Evolutionary conservation across 495 filamentous ascomycete genomes (phyloP), one percentile per base, ranked within the genome.

Genomic region (Friedmanniomyces endolithicus): DNA sequence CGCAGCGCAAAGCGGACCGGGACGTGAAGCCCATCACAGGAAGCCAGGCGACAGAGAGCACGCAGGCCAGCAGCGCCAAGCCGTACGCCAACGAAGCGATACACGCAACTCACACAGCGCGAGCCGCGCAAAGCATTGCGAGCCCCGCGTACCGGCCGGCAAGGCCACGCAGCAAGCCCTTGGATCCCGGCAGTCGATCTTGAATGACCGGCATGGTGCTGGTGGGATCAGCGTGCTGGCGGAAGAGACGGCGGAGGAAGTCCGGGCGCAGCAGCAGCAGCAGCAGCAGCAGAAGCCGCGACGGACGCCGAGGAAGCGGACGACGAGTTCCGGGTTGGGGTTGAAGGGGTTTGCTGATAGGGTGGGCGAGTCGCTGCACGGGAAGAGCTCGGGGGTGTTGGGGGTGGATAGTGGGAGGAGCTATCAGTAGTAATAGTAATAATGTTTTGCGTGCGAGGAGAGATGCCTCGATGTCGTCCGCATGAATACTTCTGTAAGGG

Each of bases 281-380:
- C 37, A 39, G 17, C 56, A 19, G 27, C 51, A 62, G 37, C 19
- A 27, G 41, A 52, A 50, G 31, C 60, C 53, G 27, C 41, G 57
- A 31, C 45, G 64, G 35, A 70, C 50, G 48, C 54, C 64, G 16
- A 33, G 67, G 53, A 72, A 70, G 55, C 66, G 63, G 45, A 24
- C 61, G 39, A 48, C 65, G 22, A 61, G 47, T 37, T 52, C 62
- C 14, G 37, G 37, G 12, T 14, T 41, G 37, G 37, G 37, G 16
- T 14, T 41, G 37, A 41, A 72, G 58, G 68, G 63, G 1, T 62
- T 74, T 14, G 58, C 64, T 46, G 67, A 71, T 52, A 60, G 67
- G 33, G 69, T 74, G 2, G 67, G 65, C 46, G 70, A 65, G 46
- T 67, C 64, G 47, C 52, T 73, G 24, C 65, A 68, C 11, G 70